phyloP scores from a whole-genome alignment of 1,284 basidiomycete species.

The Puccinia novopanici region DNA sequence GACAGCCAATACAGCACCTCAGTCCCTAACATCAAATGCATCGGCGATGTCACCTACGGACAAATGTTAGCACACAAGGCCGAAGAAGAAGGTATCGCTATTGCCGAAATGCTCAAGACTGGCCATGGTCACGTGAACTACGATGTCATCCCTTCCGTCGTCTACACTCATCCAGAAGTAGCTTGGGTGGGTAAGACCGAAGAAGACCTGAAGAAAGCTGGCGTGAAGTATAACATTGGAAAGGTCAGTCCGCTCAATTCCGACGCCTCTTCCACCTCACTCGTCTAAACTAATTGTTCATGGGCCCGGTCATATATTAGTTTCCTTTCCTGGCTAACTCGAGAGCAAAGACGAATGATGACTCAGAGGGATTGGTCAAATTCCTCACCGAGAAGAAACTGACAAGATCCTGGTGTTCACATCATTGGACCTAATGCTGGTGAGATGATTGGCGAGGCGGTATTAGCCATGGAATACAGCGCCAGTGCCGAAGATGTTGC shows the following conservation, averaged over 20 bases:
- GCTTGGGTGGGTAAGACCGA: slow-evolving; percentile 98
- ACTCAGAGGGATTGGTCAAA: slow-evolving; percentile 82
- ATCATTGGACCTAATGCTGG: slow-evolving; percentile 82
- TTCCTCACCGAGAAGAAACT: slow-evolving; percentile 88
- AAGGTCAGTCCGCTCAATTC: slow-evolving; percentile 77
- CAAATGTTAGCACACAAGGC: slow-evolving; percentile 99
- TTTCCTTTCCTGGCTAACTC: slow-evolving; percentile 60
- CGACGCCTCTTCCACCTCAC: no score
- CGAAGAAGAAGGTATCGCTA: slow-evolving; percentile 97
- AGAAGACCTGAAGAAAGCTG: slow-evolving; percentile 87
- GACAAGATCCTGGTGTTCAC: slow-evolving; percentile 77
- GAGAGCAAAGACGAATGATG: slow-evolving; percentile 79
- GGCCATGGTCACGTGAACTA: slow-evolving; percentile 99
- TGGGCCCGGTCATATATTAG: slow-evolving; percentile 17
- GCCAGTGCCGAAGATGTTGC: slow-evolving; percentile 88
- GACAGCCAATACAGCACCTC: slow-evolving; percentile 96
- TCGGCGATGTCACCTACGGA: slow-evolving; percentile 96
- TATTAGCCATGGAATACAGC: slow-evolving; percentile 87
- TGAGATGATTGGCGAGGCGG: slow-evolving; percentile 89
- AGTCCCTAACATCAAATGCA: slow-evolving; percentile 84
- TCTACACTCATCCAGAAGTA: slow-evolving; percentile 97
- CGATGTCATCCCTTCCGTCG: slow-evolving; percentile 87
- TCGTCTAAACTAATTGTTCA: not conserved
- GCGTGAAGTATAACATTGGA: slow-evolving; percentile 87
- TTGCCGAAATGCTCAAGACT: slow-evolving; percentile 83